Evolutionary conservation across 2,329 filamentous ascomycete genomes (phyloP).

Genomic region (Aspergillus glaucus): DNA sequence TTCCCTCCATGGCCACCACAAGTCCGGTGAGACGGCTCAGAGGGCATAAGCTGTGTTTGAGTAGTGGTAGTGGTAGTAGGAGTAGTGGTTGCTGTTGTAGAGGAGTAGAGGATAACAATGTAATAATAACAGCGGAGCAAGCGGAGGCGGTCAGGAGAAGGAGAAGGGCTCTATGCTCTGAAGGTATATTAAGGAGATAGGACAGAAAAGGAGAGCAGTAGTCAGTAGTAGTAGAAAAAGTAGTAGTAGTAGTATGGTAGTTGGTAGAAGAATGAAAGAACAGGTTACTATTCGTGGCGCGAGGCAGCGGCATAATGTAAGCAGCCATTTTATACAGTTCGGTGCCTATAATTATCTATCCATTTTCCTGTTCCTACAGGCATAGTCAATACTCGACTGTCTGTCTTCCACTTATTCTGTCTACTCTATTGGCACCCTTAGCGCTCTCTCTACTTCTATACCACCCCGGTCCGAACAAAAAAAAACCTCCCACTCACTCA

Average conservation of each 20-base stretch:
- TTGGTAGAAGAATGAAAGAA: neutral
- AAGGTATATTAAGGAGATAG: neutral
- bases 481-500: neutral
- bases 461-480: neutral
- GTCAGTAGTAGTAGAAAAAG: neutral
- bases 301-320: neutral
- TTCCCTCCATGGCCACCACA: slow-evolving; percentile 32
- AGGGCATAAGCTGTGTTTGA: slow-evolving; percentile 5
- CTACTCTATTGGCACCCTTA: too few relatives aligned
- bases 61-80: neutral
- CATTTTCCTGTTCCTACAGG: neutral
- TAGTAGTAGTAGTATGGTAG: neutral
- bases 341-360: neutral
- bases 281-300: neutral
- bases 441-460: neutral
- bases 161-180: too few relatives aligned
- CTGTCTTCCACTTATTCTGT: neutral
- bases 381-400: neutral
- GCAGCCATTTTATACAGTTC: slow-evolving; percentile 1
- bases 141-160: neutral
- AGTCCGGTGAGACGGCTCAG: neutral
- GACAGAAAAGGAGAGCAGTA: neutral
- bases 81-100: neutral
- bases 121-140: neutral
- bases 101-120: neutral